These are phyloP conservation scores for Pinus tabuliformis DNA, from an alignment of 75 land plant species.

Conservation along the genomic window DNA sequence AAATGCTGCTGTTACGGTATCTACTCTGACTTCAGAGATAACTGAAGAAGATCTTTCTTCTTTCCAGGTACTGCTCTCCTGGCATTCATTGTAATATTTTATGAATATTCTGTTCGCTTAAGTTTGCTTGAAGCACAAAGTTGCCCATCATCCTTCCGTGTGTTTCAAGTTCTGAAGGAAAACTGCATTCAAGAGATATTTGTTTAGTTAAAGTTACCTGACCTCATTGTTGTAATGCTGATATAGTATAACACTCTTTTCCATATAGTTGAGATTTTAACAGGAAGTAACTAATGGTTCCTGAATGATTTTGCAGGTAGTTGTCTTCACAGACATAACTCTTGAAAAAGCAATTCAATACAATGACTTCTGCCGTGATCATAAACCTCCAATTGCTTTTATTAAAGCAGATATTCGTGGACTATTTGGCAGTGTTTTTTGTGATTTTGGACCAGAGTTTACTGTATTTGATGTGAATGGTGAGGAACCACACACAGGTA, in stretches of 20 bases:
- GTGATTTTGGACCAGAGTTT: conserved; percentile 96
- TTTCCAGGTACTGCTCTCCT: conserved; percentile 45
- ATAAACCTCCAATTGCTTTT: conserved; percentile 84
- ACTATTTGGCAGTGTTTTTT: conserved; percentile 86
- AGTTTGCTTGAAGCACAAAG: not conserved
- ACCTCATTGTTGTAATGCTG: no score
- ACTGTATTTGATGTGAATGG: conserved; percentile 93
- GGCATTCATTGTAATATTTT: not conserved
- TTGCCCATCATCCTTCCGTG: not conserved
- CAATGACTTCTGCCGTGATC: conserved; percentile 74
- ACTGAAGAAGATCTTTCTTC: conserved; percentile 46
- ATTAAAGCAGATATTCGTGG: conserved; percentile 86
- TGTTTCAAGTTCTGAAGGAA: no score
- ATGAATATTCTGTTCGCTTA: not conserved
- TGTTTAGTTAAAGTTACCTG: no score
- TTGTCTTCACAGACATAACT: conserved; percentile 72
- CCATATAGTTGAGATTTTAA: no score
- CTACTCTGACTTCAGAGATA: conserved; percentile 39
- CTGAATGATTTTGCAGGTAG: conserved; percentile 25
- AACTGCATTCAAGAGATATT: no score
- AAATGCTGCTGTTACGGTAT: conserved; percentile 50
- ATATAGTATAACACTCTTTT: no score
- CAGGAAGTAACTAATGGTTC: no score
- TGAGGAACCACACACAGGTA: conserved; percentile 94
- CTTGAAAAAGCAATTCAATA: conserved; percentile 65